Evolutionary conservation across 352 stramenopile genomes (phyloP).

Genomic region (Phytophthora pluvialis): DNA sequence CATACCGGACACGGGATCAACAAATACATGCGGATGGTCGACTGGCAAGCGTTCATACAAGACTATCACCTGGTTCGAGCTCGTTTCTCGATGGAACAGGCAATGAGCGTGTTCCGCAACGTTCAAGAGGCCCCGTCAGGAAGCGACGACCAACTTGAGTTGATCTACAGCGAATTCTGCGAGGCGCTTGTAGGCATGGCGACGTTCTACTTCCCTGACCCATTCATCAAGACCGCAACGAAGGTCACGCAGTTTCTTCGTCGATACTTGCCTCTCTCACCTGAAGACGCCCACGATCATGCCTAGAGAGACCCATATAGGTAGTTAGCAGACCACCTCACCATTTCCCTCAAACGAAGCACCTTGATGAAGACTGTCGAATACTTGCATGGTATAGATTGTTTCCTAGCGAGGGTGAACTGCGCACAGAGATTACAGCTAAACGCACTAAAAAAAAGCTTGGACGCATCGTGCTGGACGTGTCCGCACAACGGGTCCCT

Average conservation of each 20-base stretch:
- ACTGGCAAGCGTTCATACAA: constrained; percentile 75
- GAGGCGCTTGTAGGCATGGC: constrained; percentile 67
- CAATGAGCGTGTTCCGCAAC: constrained; percentile 64
- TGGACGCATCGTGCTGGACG: background rate
- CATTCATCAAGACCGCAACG: constrained; percentile 59
- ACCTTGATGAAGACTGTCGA: constrained; percentile 1
- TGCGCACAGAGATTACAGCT: constrained; percentile 23
- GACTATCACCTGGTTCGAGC: constrained; percentile 73
- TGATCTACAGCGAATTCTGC: constrained; percentile 81
- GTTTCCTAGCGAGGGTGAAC: constrained; percentile 13
- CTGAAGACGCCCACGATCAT: constrained; percentile 60
- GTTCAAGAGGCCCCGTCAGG: constrained; percentile 57
- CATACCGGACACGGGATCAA: constrained; percentile 47
- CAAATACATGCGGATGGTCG: constrained; percentile 70
- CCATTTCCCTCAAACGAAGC: background rate
- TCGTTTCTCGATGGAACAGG: constrained; percentile 66
- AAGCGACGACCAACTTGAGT: constrained; percentile 53
- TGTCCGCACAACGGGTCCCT: background rate
- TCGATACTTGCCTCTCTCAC: constrained; percentile 66
- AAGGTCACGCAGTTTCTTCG: constrained; percentile 78
- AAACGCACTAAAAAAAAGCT: constrained; percentile 8
- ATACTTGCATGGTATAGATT: constrained; percentile 32
- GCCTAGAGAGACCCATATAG: constrained; percentile 2
- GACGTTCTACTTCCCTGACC: constrained; percentile 65
- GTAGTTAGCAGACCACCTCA: background rate